These are phyloP conservation scores for Fusarium ramigenum DNA, from an alignment of 2,329 filamentous ascomycete genomes.

Conservation along the genomic window DNA sequence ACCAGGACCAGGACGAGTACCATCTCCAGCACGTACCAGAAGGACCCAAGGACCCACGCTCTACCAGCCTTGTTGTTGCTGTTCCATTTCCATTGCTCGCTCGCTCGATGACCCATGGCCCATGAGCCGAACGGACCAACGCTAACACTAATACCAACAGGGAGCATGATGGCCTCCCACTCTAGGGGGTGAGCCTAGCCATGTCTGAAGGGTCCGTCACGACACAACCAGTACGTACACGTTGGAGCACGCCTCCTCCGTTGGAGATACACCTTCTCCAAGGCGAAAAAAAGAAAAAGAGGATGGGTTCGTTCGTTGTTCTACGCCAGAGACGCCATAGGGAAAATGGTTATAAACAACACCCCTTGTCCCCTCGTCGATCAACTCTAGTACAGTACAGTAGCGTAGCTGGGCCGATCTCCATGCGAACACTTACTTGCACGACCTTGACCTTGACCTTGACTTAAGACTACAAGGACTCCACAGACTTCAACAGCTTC, in stretches of 20 bases:
- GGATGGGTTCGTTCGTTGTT: constrained; percentile 14
- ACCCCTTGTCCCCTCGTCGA: constrained; percentile 37
- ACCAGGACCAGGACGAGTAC: constrained; percentile 6
- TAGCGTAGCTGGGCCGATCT: constrained; percentile 39
- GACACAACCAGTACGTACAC: not conserved
- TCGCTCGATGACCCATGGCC: not conserved
- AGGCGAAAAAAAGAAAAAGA: constrained; percentile 16
- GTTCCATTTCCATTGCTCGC: constrained; percentile 7
- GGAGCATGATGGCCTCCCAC: not conserved
- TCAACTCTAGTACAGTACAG: constrained; percentile 38
- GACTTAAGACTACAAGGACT: constrained; percentile 34
- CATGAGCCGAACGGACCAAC: constrained; percentile 12
- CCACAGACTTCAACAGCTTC: constrained; percentile 35
- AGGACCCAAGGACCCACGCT: constrained; percentile 22
- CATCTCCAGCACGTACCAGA: not conserved
- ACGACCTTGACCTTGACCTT: constrained; percentile 16
- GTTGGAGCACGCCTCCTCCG: not conserved
- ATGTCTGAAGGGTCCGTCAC: constrained; percentile 16
- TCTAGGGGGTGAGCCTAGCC: constrained; percentile 3
- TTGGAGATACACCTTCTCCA: constrained; percentile 11
- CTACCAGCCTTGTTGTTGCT: not conserved
- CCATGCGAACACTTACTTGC: constrained; percentile 43
- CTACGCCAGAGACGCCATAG: constrained; percentile 28
- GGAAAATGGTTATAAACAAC: constrained; percentile 35
- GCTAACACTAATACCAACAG: constrained; percentile 9